Evolutionary conservation across 768 basidiomycete species (phyloP).

Genomic region (Mycena pura): DNA sequence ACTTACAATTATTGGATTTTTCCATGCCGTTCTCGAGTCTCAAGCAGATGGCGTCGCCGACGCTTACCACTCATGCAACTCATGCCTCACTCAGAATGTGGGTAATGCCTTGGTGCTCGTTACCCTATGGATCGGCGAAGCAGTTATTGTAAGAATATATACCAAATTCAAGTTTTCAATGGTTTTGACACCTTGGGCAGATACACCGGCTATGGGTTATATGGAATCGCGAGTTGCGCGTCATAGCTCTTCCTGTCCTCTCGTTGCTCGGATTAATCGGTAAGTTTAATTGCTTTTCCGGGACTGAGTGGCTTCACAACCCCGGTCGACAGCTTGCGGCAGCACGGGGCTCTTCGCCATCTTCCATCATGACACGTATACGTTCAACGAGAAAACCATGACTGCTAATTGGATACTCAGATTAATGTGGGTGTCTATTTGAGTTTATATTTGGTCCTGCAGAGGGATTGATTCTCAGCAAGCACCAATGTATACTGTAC

Average conservation of each 20-base stretch:
- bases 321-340: not conserved
- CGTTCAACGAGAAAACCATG: not conserved
- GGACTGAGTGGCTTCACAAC: not conserved
- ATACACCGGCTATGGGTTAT: slow-evolving; percentile 16
- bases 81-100: not conserved
- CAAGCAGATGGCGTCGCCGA: not conserved
- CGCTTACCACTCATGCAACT: not conserved
- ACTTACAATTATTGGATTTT: not conserved
- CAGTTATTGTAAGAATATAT: slow-evolving; percentile 2
- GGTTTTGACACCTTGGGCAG: no score
- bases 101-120: not conserved
- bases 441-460: not conserved
- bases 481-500: slow-evolving; percentile 4
- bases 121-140: slow-evolving; percentile 11
- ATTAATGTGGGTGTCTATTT: not conserved
- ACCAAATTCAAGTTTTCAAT: not conserved
- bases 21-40: not conserved
- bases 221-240: not conserved
- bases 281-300: not conserved
- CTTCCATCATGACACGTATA: not conserved
- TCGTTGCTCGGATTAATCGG: slow-evolving; percentile 1
- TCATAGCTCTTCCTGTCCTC: not conserved
- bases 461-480: not conserved
- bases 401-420: slow-evolving; percentile 1
- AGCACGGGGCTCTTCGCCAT: not conserved